Percentiles rank a stretch among this genome's conserved stretches.
Evolutionary conservation across 768 basidiomycete genomes (phyloP).

Genomic region (Rhodotorula graminis): DNA sequence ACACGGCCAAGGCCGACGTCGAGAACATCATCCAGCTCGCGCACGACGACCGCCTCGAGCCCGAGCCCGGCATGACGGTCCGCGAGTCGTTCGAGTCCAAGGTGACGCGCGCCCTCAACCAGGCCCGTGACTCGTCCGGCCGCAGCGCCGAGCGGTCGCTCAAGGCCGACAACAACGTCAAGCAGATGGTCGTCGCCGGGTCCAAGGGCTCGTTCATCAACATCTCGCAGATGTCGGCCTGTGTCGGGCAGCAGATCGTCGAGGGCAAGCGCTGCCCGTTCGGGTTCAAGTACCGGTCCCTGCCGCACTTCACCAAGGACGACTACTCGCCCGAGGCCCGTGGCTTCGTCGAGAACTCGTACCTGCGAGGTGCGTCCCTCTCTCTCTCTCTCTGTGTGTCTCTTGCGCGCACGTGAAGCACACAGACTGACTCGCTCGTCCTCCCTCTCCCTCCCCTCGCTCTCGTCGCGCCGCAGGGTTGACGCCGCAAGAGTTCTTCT

Average conservation of each 20-base stretch:
- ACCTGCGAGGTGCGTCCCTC: constrained; percentile 57
- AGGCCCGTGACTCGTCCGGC: constrained; percentile 91
- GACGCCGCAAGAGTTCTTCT: constrained; percentile 98
- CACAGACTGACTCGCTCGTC: too few species aligned
- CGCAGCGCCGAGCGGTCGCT: constrained; percentile 93
- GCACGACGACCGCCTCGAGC: constrained; percentile 76
- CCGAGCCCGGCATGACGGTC: constrained; percentile 96
- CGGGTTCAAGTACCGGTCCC: constrained; percentile 90
- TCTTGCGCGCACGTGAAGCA: too few species aligned
- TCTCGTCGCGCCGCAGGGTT: constrained; percentile 53
- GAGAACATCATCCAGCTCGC: constrained; percentile 72
- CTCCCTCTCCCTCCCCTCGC: background rate
- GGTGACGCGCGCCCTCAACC: constrained; percentile 84
- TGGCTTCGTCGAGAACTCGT: constrained; percentile 98
- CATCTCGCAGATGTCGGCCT: constrained; percentile 99
- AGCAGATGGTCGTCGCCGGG: constrained; percentile 99
- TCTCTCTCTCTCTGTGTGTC: background rate
- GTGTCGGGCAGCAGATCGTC: constrained; percentile 96
- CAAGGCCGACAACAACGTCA: constrained; percentile 99
- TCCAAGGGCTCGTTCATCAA: constrained; percentile 90
- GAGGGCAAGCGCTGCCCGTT: constrained; percentile 98
- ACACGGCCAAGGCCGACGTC: constrained; percentile 74
- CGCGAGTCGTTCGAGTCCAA: constrained; percentile 95
- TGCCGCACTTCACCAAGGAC: constrained; percentile 97
- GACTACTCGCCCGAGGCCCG: constrained; percentile 97